Percentiles rank a stretch among this genome's conserved stretches.
These are phyloP conservation scores for Colletotrichum lupini DNA, from an alignment of 2,329 filamentous ascomycete species.

Conservation along the genomic window DNA sequence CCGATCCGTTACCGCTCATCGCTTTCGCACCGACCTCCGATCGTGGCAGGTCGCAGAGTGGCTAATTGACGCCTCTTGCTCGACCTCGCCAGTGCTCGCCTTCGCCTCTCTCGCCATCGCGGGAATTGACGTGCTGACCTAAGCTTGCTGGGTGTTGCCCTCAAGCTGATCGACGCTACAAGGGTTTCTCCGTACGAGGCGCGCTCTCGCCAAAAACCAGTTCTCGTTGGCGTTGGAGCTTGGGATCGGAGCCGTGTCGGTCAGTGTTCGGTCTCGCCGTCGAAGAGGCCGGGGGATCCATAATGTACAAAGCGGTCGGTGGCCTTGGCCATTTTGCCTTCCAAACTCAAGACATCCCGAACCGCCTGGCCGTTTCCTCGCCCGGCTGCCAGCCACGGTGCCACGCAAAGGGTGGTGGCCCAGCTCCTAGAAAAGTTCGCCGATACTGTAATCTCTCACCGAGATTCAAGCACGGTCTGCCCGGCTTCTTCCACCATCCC, in stretches of 20 bases:
- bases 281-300: conserved; percentile 16
- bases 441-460: conserved; percentile 27
- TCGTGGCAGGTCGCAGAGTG: conserved; percentile 2
- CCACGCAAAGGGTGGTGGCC: not conserved
- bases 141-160: conserved; percentile 17
- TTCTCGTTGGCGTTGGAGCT: conserved; percentile 4
- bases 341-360: conserved; percentile 4
- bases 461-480: conserved; percentile 23
- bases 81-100: no score
- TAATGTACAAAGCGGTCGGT: conserved; percentile 3
- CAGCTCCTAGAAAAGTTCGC: conserved; percentile 21
- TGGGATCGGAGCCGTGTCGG: conserved; percentile 32
- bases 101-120: conserved; percentile 21
- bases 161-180: conserved; percentile 13
- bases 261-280: conserved; percentile 31
- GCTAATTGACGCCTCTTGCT: conserved; percentile 22
- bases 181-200: conserved; percentile 12
- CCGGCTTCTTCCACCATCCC: conserved; percentile 30
- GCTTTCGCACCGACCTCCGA: conserved; percentile 24
- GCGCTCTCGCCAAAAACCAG: conserved; percentile 8
- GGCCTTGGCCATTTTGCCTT: conserved; percentile 27
- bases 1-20: conserved; percentile 28
- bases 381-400: conserved; percentile 14
- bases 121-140: conserved; percentile 8
- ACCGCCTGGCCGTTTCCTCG: conserved; percentile 12